Evolutionary conservation across 2,329 filamentous ascomycete genomes (phyloP).

Genomic region (Beauveria rudraprayagi): DNA sequence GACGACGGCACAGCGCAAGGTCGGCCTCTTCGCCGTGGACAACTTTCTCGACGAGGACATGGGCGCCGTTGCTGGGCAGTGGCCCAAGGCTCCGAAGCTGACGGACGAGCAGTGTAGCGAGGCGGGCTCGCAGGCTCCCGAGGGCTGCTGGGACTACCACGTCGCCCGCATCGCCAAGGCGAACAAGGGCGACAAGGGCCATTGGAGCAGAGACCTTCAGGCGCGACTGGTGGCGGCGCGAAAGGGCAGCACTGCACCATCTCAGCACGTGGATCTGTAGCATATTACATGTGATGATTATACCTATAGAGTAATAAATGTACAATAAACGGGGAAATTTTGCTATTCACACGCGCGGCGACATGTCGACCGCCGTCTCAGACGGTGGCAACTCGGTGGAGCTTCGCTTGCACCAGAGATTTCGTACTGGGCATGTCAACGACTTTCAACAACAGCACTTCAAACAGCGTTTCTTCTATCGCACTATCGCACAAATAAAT

Average conservation of each 20-base stretch:
- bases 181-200: slow-evolving; percentile 27
- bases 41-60: slow-evolving; percentile 60
- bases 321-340: neutral
- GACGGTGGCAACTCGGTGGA: neutral
- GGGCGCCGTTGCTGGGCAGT: slow-evolving; percentile 49
- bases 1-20: slow-evolving; percentile 43
- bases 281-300: neutral
- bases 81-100: slow-evolving; percentile 36
- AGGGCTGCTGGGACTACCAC: slow-evolving; percentile 53
- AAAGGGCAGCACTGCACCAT: slow-evolving; percentile 20
- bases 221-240: slow-evolving; percentile 26
- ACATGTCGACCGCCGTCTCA: neutral
- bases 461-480: neutral
- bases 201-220: slow-evolving; percentile 40
- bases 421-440: neutral
- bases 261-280: slow-evolving; percentile 27
- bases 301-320: neutral
- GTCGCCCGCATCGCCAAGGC: slow-evolving; percentile 32
- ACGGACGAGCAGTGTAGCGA: slow-evolving; percentile 29
- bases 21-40: slow-evolving; percentile 52
- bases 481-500: too few relatives aligned
- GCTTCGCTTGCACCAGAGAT: slow-evolving; percentile 6
- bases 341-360: neutral
- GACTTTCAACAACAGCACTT: neutral
- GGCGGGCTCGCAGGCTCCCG: slow-evolving; percentile 25